Evolutionary conservation across 306 rosid species (phyloP), one percentile per base, ranked within the genome.

Genomic region (Rosa persica): DNA sequence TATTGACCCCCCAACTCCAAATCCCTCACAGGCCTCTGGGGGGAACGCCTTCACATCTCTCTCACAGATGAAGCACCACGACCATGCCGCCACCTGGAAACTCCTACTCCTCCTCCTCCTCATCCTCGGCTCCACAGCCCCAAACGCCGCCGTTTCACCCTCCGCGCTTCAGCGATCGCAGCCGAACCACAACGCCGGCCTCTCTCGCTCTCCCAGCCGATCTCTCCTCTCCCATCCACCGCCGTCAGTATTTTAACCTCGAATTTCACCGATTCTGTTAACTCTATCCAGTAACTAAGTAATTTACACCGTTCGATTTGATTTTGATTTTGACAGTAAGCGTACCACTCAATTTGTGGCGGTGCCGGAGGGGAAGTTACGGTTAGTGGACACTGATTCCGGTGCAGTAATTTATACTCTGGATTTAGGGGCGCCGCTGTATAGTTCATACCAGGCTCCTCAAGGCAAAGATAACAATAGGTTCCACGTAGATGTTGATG

Each of bases 351-450:
- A 85, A 4, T 86, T 94, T 43, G 47, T 85, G 79, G 93, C 89
- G 72, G 74, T 83, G 22, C 75, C 80, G 23, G 91, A 92, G 77
- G 98, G 98, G 81, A 86, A 81, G 44, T 80, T 94, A 74, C 82
- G 80, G 77, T 83, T 92, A 83, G 83, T 88, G 85, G 92, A 90
- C 13, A 84, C 70, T 73, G 85, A 79, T 40, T 79, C 90, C 30
- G 67, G 57, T 79, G 85, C 80, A 54, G 86, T 84, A 20, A 84
- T 90, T 77, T 94, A 97, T 97, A 84, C 94, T 6, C 85, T 94
- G 74, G 55, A 81, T 19, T 88, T 97, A 0, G 98, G 97, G 47
- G 78, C 83, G 3, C 89, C 94, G 3, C 85, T 94, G 51, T 88
- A 90, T 68, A 71, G 77, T 66, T 86, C 98, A 0, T 83, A 89